Percentiles rank a stretch among this genome's conserved stretches.
These are phyloP conservation scores for Pedinophyceae sp. DNA, from an alignment of 139 green algal genomes.

Conservation along the genomic window DNA sequence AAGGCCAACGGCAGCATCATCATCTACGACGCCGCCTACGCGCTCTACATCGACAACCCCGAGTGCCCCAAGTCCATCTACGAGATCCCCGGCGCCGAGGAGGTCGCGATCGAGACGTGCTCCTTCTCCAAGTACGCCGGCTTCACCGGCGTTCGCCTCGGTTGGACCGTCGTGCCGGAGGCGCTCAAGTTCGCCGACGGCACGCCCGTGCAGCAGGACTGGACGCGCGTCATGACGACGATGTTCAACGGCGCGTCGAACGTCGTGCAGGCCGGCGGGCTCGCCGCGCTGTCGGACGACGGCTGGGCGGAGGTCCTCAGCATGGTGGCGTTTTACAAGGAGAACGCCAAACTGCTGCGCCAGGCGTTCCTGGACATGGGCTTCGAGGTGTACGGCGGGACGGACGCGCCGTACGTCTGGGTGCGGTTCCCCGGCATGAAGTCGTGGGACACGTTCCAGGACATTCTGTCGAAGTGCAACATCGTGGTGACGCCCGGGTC, in stretches of 20 bases:
- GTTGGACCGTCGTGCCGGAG: slow-evolving; percentile 95
- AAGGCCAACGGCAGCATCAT: slow-evolving; percentile 70
- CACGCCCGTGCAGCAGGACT: slow-evolving; percentile 56
- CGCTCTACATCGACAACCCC: slow-evolving; percentile 84
- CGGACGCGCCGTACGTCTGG: slow-evolving; percentile 96
- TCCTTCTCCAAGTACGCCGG: slow-evolving; percentile 90
- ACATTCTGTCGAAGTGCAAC: slow-evolving; percentile 86
- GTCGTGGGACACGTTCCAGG: slow-evolving; percentile 92
- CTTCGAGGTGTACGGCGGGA: slow-evolving; percentile 82
- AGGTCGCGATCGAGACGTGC: slow-evolving; percentile 82
- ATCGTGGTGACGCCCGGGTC: slow-evolving; percentile 94
- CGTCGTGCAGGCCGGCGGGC: slow-evolving; percentile 79
- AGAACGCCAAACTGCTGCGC: slow-evolving; percentile 80
- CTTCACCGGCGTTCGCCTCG: slow-evolving; percentile 93
- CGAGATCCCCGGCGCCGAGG: slow-evolving; percentile 83
- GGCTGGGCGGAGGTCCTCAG: slow-evolving; percentile 66
- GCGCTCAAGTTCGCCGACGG: slow-evolving; percentile 58
- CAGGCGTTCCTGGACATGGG: slow-evolving; percentile 80
- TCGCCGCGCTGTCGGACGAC: slow-evolving; percentile 75
- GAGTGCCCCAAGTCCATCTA: slow-evolving; percentile 92
- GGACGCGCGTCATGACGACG: slow-evolving; percentile 90
- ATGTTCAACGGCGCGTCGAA: slow-evolving; percentile 96
- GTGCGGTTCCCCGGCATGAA: slow-evolving; percentile 81
- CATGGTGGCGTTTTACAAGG: slow-evolving; percentile 93
- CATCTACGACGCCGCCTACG: slow-evolving; percentile 96